Conservation (phyloP, 2,329 filamentous ascomycete species). For the Plectosphaerella sp. region DNA sequence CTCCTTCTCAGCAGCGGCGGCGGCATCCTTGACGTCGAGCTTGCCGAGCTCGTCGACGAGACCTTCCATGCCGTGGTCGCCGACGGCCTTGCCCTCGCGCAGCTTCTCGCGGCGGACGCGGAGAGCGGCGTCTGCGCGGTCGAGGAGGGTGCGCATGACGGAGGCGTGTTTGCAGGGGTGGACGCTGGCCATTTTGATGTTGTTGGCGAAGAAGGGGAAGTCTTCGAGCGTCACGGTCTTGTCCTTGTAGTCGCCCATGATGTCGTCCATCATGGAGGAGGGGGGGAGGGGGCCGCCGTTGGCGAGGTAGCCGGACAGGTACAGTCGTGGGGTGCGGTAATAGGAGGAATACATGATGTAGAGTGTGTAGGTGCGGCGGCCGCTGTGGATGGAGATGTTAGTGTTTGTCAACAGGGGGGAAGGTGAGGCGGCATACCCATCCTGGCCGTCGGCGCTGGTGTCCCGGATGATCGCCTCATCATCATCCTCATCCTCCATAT, state of each 20-base stretch:
- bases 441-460: conserved; percentile 42
- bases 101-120: conserved; percentile 85
- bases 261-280: conserved; percentile 91
- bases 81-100: conserved; percentile 49
- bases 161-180: conserved; percentile 96
- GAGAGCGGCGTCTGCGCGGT: conserved; percentile 88
- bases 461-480: conserved; percentile 95
- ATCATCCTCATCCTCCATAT: conserved; percentile 98
- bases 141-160: conserved; percentile 96
- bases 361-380: conserved; percentile 89
- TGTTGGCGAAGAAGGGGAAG: conserved; percentile 89
- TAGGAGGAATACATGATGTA: conserved; percentile 98
- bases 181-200: conserved; percentile 92
- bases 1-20: conserved; percentile 45
- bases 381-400: conserved; percentile 40
- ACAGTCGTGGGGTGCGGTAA: conserved; percentile 92
- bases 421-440: conserved; percentile 30
- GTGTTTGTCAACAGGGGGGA: background rate
- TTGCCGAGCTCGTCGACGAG: conserved; percentile 76
- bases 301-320: conserved; percentile 83
- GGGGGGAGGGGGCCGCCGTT: conserved; percentile 78
- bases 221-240: conserved; percentile 98
- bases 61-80: conserved; percentile 69
- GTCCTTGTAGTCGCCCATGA: conserved; percentile 93
- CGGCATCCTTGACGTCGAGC: conserved; percentile 51